Conservation (phyloP, 306 rosid genomes). For the Prosopis cineraria region DNA sequence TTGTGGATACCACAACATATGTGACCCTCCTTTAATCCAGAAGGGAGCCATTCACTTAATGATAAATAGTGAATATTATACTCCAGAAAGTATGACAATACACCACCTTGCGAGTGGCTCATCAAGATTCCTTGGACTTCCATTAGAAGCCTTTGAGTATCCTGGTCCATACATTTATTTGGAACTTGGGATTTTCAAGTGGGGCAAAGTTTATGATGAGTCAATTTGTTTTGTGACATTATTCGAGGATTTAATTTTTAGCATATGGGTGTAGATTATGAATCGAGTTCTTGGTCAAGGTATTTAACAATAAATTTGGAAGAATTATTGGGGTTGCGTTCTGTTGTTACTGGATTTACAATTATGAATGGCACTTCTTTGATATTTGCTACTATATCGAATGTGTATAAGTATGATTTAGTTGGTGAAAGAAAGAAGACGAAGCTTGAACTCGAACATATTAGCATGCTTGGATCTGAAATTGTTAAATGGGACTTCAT, state of each 20-base stretch:
- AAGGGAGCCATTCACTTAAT: neutral
- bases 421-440: neutral
- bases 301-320: neutral
- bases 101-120: neutral
- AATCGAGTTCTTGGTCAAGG: neutral
- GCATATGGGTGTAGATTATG: neutral
- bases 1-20: neutral
- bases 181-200: slow-evolving; percentile 2
- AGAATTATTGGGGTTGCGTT: neutral
- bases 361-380: neutral
- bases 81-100: too few species aligned
- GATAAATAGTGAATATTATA: too few species aligned
- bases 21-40: neutral
- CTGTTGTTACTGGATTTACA: neutral
- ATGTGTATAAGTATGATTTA: neutral
- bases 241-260: fast-evolving
- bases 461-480: too few species aligned
- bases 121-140: neutral
- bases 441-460: neutral
- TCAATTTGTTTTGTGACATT: neutral
- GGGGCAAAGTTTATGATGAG: neutral
- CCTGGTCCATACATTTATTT: too few species aligned
- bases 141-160: neutral
- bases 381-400: neutral
- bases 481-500: too few species aligned